Conservation (phyloP, 1,284 basidiomycete genomes). For the Xerocomus amazonicus region DNA sequence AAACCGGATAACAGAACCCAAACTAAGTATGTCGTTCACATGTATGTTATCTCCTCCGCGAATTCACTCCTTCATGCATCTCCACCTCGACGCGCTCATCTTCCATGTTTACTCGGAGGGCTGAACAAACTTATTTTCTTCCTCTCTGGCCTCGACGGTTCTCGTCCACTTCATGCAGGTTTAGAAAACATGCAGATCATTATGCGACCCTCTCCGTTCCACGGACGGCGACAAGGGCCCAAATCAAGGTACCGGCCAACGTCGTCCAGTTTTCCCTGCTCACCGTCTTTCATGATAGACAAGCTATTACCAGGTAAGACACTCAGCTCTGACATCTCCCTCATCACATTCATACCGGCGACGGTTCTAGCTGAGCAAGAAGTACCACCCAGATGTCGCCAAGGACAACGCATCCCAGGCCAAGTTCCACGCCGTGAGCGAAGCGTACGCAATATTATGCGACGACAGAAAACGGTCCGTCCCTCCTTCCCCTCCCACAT, state of each 20-base stretch:
- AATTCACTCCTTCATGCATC: neutral
- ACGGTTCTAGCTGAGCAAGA: slow-evolving; percentile 43
- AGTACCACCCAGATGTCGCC: slow-evolving; percentile 47
- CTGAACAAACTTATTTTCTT: neutral
- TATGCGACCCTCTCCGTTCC: slow-evolving; percentile 44
- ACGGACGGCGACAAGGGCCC: slow-evolving; percentile 39
- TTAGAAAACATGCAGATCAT: slow-evolving; percentile 31
- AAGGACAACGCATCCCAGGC: slow-evolving; percentile 38
- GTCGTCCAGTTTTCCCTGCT: neutral
- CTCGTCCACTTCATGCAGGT: slow-evolving; percentile 17
- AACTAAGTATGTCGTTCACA: slow-evolving; percentile 22
- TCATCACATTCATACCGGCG: neutral
- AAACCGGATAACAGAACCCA: slow-evolving; percentile 16
- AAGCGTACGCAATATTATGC: slow-evolving; percentile 46
- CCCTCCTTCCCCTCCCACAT: no score
- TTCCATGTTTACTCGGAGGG: neutral
- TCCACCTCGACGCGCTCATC: neutral
- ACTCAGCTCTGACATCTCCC: neutral
- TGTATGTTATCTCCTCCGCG: slow-evolving; percentile 12
- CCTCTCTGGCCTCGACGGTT: slow-evolving; percentile 9
- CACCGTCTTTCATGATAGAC: slow-evolving; percentile 29
- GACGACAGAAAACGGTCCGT: slow-evolving; percentile 46
- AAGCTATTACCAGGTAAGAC: slow-evolving; percentile 44
- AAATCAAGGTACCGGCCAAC: slow-evolving; percentile 41
- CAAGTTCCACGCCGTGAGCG: slow-evolving; percentile 46